Percentiles rank a stretch among this genome's conserved stretches.
Evolutionary conservation across 2,329 filamentous ascomycete species (phyloP).

Genomic region (Aureobasidium sp.): DNA sequence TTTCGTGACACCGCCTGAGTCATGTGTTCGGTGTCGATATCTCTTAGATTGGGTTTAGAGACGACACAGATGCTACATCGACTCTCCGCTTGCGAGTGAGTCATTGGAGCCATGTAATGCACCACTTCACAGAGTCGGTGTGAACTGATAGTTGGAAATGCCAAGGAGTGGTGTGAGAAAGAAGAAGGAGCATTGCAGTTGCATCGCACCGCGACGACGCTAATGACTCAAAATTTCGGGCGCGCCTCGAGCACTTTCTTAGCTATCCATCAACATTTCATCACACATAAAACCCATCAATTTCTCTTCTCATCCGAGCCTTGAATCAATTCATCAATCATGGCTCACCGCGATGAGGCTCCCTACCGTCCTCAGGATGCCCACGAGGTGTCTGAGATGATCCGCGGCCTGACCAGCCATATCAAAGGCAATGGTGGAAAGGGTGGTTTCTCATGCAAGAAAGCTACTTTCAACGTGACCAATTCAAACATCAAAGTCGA

Average conservation of each 20-base stretch:
- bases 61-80: not conserved
- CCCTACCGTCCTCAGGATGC: slow-evolving; percentile 64
- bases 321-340: slow-evolving; percentile 22
- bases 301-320: not conserved
- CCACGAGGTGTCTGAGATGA: slow-evolving; percentile 56
- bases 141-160: too few relatives aligned
- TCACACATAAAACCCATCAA: not conserved
- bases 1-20: not conserved
- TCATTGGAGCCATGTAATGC: not conserved
- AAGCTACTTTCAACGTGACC: slow-evolving; percentile 64
- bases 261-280: not conserved
- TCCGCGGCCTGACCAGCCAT: slow-evolving; percentile 56
- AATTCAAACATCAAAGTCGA: slow-evolving; percentile 64
- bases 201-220: not conserved
- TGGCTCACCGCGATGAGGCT: slow-evolving; percentile 44
- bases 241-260: not conserved
- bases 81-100: not conserved
- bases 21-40: not conserved
- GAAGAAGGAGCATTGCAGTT: not conserved
- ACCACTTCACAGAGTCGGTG: too few relatives aligned
- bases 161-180: not conserved
- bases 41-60: not conserved
- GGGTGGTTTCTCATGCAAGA: slow-evolving; percentile 64
- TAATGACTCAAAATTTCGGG: slow-evolving; percentile 5
- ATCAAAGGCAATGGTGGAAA: slow-evolving; percentile 43